Conservation (phyloP, 495 filamentous ascomycete genomes). For the Talaromyces thailandensis region DNA sequence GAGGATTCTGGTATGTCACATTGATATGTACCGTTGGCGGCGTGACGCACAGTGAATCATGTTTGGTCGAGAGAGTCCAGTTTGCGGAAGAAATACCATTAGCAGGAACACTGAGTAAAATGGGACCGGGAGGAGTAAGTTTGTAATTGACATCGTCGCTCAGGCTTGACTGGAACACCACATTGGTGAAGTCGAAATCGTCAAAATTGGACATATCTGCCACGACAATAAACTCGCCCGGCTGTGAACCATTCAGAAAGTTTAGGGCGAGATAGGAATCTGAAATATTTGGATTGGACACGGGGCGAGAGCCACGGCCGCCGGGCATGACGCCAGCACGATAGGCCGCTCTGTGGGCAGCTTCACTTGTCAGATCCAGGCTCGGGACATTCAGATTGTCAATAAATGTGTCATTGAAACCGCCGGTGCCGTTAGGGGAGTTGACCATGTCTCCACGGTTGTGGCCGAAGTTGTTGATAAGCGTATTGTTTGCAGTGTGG, state of each 20-base stretch:
- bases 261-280: background rate
- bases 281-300: background rate
- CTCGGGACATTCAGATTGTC: background rate
- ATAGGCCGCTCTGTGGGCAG: background rate
- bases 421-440: background rate
- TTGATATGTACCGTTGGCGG: background rate
- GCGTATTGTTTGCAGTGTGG: background rate
- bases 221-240: background rate
- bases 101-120: background rate
- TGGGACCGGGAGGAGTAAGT: background rate
- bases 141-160: background rate
- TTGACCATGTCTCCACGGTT: background rate
- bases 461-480: background rate
- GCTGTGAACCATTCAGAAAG: background rate
- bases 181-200: background rate
- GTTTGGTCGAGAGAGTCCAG: background rate
- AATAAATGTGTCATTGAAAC: background rate
- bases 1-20: background rate
- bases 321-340: background rate
- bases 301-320: background rate
- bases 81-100: background rate
- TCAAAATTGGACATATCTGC: background rate
- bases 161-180: background rate
- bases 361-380: background rate
- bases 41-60: background rate